These are phyloP conservation scores for Colletotrichum sidae DNA, from an alignment of 2,329 filamentous ascomycete genomes.

Conservation along the genomic window DNA sequence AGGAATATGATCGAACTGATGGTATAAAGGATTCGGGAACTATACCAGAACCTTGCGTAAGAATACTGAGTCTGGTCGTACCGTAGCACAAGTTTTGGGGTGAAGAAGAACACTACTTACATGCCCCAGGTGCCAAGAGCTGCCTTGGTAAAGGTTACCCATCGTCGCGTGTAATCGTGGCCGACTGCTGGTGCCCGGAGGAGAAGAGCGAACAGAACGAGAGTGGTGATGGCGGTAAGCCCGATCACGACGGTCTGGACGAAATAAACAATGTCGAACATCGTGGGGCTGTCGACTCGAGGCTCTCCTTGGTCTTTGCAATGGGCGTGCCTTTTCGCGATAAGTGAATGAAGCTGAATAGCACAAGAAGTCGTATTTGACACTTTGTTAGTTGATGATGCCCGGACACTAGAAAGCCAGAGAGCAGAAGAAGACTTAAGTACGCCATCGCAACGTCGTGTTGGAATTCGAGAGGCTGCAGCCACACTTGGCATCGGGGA, in stretches of 20 bases:
- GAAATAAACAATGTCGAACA: constrained; percentile 5
- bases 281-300: not conserved
- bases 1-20: not conserved
- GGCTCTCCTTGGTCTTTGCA: not conserved
- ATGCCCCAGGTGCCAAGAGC: constrained; percentile 41
- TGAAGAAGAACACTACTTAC: constrained; percentile 40
- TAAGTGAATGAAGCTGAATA: not conserved
- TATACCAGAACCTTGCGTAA: not conserved
- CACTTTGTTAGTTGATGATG: too few relatives aligned
- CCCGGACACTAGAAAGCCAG: too few relatives aligned
- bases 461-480: too few relatives aligned
- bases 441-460: too few relatives aligned
- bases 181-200: constrained; percentile 40
- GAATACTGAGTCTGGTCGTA: not conserved
- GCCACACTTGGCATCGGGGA: not conserved
- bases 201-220: constrained; percentile 40
- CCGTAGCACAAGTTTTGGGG: not conserved
- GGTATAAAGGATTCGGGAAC: not conserved
- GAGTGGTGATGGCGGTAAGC: constrained; percentile 36
- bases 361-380: too few relatives aligned
- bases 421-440: too few relatives aligned
- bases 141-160: constrained; percentile 41
- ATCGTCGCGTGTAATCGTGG: constrained; percentile 41
- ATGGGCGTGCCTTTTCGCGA: not conserved
- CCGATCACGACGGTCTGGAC: constrained; percentile 36